Base-by-base conservation (phyloP, 2,329 filamentous ascomycete genomes). In the Penicillium italicum region DNA sequence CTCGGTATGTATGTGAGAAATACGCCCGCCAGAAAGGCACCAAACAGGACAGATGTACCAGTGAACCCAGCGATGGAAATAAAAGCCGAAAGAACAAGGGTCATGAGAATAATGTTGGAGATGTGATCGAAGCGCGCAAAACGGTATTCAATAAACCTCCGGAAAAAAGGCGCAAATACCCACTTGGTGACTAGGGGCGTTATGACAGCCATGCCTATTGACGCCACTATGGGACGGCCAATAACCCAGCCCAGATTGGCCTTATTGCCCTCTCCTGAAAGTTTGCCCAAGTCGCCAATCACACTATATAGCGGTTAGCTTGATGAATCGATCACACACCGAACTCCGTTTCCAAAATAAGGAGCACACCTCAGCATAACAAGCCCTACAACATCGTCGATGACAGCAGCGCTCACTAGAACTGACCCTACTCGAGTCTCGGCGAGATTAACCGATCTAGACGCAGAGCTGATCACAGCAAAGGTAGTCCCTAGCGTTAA, bases 311-410 rank as follows among this genome's bases (percentile, higher is more conserved):
- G 14, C 20, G 16, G 38, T 50, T 5, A 50, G 38, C 22, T 28
- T 33, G 8, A 11, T 14, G 9, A 16, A 50, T n/a, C 14, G 3
- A n/a, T 4, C 26, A 24, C 4, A 24, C 16, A 26, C 16, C 10
- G 3, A n/a, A 12, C 3, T 9, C 14, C 1, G 7, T n/a, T 16
- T 26, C 10, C 3, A 24, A 26, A 28, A 26, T 14, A 36, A 26
- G 3, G 11, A 26, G 47, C 45, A 40, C 22, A 69, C 67, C 67
- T 69, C 1, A 61, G 54, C 53, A 69, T 74, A 48, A 79, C 73
- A 11, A 79, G 71, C 3, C 76, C 77, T 1, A 74, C 71, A 1
- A 79, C 75, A 62, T 79, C 77, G 61, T 79, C 76, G 34, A 79
- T 76, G 22, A 79, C 74, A 10, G 77, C 77, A 0, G 77, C 77